These are phyloP conservation scores for Pythium phragmiticola DNA, from an alignment of 352 stramenopile species.

Conservation along the genomic window DNA sequence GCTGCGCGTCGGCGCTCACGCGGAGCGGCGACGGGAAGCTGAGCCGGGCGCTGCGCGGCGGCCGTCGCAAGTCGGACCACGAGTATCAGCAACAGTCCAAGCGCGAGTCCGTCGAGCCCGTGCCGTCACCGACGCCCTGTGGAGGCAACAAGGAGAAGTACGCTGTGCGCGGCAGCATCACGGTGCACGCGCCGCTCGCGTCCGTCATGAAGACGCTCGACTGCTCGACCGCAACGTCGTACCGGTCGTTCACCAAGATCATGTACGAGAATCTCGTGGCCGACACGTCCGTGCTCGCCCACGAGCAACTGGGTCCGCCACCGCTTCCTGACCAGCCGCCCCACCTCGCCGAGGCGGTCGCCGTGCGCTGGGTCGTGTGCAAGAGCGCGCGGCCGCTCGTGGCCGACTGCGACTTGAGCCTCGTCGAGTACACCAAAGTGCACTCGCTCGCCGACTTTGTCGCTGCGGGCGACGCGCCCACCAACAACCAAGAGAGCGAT, in stretches of 20 bases:
- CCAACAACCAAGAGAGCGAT: conserved; percentile 24
- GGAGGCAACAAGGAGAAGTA: conserved; percentile 27
- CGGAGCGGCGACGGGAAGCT: conserved; percentile 9
- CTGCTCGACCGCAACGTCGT: conserved; percentile 45
- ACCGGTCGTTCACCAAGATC: conserved; percentile 73
- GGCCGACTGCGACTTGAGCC: conserved; percentile 69
- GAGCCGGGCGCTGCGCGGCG: background rate
- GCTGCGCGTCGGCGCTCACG: conserved; percentile 18
- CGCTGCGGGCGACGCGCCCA: conserved; percentile 6
- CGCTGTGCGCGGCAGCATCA: conserved; percentile 57
- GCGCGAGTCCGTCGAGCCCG: background rate
- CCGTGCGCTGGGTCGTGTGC: conserved; percentile 71
- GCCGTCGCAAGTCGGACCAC: background rate
- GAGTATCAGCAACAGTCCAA: background rate
- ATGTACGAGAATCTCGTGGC: conserved; percentile 71
- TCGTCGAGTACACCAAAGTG: conserved; percentile 70
- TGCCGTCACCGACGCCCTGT: background rate
- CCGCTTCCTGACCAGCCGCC: background rate
- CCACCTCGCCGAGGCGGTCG: conserved; percentile 43
- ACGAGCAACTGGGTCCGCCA: conserved; percentile 30
- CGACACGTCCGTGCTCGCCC: conserved; percentile 75
- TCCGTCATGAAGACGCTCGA: conserved; percentile 64
- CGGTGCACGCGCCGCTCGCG: conserved; percentile 49
- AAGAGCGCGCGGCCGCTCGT: conserved; percentile 63
- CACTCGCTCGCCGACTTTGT: conserved; percentile 48